These are phyloP conservation scores for Rhizoclosmatium globosum DNA, from an alignment of 192 early-diverging fungal genomes.

Conservation along the genomic window DNA sequence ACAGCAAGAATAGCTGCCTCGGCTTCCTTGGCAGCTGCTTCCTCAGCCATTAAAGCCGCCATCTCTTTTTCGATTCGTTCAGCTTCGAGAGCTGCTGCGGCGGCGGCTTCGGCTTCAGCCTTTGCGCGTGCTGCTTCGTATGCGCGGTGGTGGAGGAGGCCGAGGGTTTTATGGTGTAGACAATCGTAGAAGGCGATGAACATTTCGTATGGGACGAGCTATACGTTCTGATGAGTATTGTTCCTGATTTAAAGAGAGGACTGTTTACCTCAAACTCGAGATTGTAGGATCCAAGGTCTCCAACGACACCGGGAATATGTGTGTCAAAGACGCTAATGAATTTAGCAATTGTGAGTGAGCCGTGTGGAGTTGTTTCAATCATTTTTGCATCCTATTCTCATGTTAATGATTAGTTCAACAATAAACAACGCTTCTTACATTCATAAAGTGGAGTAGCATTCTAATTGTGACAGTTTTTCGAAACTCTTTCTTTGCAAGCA, in stretches of 20 bases:
- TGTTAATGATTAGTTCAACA: neutral
- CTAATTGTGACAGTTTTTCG: constrained; percentile 55
- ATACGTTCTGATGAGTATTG: neutral
- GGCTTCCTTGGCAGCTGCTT: neutral
- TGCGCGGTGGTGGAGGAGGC: constrained; percentile 11
- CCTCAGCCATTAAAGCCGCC: neutral
- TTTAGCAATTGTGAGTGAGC: constrained; percentile 40
- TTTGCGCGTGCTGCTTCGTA: constrained; percentile 7
- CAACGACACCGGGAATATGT: constrained; percentile 35
- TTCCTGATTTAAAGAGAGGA: neutral
- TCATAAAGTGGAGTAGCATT: constrained; percentile 42
- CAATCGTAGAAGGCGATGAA: constrained; percentile 42
- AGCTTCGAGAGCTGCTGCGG: neutral
- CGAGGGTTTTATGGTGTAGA: constrained; percentile 29
- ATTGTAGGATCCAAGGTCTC: constrained; percentile 46
- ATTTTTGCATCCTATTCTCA: constrained; percentile 50
- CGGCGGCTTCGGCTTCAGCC: constrained; percentile 7
- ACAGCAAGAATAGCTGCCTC: neutral
- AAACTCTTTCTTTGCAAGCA: constrained; percentile 20
- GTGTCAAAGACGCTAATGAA: constrained; percentile 46
- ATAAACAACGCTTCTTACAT: constrained; percentile 10
- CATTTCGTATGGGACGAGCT: constrained; percentile 53
- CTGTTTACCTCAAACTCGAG: constrained; percentile 59
- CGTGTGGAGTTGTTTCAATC: constrained; percentile 33
- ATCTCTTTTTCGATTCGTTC: neutral